Conservation (phyloP, 768 basidiomycete genomes). For the Collybiopsis confluens region DNA sequence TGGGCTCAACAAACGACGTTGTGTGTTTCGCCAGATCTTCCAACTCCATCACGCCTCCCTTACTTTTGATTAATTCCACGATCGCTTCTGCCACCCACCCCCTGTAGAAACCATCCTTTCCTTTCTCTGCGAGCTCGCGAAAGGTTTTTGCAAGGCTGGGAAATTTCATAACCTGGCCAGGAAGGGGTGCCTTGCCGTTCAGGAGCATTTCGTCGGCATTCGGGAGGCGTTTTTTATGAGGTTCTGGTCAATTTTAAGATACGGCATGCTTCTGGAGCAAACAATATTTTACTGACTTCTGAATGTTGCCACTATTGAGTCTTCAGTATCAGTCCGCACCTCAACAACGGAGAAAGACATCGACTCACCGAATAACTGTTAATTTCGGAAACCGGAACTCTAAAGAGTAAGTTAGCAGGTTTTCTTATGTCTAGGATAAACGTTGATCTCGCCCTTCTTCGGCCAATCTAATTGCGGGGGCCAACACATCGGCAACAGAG, state of each 20-base stretch:
- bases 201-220: slow-evolving; percentile 85
- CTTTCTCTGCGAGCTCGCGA: slow-evolving; percentile 70
- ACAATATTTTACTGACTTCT: slow-evolving; percentile 36
- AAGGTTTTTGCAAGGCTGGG: slow-evolving; percentile 85
- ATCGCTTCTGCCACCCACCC: slow-evolving; percentile 88
- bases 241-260: slow-evolving; percentile 27
- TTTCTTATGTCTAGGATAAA: neutral
- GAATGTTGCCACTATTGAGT: slow-evolving; percentile 47
- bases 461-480: slow-evolving; percentile 86
- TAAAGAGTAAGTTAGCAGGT: slow-evolving; percentile 22
- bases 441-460: slow-evolving; percentile 71
- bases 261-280: neutral
- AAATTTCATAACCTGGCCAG: slow-evolving; percentile 80
- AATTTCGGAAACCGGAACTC: slow-evolving; percentile 86
- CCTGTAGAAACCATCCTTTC: slow-evolving; percentile 92
- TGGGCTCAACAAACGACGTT: slow-evolving; percentile 81
- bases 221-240: slow-evolving; percentile 82
- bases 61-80: slow-evolving; percentile 76
- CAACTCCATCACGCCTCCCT: slow-evolving; percentile 91
- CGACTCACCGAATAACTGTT: slow-evolving; percentile 51
- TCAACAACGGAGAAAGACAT: slow-evolving; percentile 1
- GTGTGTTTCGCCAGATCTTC: slow-evolving; percentile 87
- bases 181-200: slow-evolving; percentile 75
- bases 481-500: slow-evolving; percentile 64
- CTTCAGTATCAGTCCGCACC: slow-evolving; percentile 4